Conservation (phyloP, 495 filamentous ascomycete species). For the Aspergillus leporis region DNA sequence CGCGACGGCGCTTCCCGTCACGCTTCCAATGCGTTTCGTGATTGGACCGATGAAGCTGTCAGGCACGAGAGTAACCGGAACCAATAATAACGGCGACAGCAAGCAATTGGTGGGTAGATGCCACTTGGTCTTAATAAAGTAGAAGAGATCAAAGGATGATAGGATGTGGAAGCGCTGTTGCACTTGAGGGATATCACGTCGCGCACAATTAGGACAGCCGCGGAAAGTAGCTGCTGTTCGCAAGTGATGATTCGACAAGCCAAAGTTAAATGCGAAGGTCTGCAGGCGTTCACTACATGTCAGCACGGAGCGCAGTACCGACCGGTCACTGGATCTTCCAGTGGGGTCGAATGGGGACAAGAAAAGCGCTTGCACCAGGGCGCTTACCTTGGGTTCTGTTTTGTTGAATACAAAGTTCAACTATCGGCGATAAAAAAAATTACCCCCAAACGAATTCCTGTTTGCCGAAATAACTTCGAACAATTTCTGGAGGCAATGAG, state of each 20-base stretch:
- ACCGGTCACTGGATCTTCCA: slow-evolving; percentile 46
- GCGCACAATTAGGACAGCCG: slow-evolving; percentile 33
- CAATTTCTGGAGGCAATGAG: slow-evolving; percentile 33
- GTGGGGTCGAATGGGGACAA: slow-evolving; percentile 28
- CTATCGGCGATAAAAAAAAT: slow-evolving; percentile 22
- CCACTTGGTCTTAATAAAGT: slow-evolving; percentile 11
- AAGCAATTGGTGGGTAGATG: slow-evolving; percentile 19
- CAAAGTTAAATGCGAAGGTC: slow-evolving; percentile 33
- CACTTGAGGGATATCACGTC: slow-evolving; percentile 27
- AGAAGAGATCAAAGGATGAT: slow-evolving; percentile 19
- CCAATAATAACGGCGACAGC: slow-evolving; percentile 15
- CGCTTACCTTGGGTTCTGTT: slow-evolving; percentile 37
- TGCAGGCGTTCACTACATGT: slow-evolving; percentile 43
- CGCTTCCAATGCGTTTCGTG: slow-evolving; percentile 28
- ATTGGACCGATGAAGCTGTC: slow-evolving; percentile 25
- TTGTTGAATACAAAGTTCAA: slow-evolving; percentile 22
- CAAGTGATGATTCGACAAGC: slow-evolving; percentile 46
- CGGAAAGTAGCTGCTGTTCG: slow-evolving; percentile 23
- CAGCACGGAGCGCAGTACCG: slow-evolving; percentile 44
- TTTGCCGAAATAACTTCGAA: slow-evolving; percentile 32
- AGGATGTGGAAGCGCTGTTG: slow-evolving; percentile 28
- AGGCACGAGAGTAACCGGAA: slow-evolving; percentile 24
- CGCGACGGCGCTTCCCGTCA: slow-evolving; percentile 31
- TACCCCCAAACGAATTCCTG: slow-evolving; percentile 23
- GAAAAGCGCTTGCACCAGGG: slow-evolving; percentile 29